Evolutionary conservation across 805 yeast genomes (phyloP), one percentile per base, ranked within the genome.

Genomic region (Metschnikowia corniflorae): DNA sequence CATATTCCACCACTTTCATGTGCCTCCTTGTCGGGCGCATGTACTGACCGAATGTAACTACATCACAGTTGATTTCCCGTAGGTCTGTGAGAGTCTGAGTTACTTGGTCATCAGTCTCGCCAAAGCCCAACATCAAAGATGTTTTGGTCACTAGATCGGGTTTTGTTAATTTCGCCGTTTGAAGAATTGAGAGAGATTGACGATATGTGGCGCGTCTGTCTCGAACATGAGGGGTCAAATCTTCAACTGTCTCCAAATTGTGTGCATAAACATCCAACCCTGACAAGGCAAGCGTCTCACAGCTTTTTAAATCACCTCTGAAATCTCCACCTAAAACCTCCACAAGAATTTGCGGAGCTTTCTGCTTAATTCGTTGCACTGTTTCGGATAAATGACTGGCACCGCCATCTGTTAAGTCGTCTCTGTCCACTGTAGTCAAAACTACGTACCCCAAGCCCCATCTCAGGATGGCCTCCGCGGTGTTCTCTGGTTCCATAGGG

Each of bases 391-490:
- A 75, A 63, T 93, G 98, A 42, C 78, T 70, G 3, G 97, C 81
- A 28, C 99, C 98, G 42, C 97, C 97, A 55, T 93, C 98, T 0
- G 72, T 51, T 49, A 93, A 70, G 61, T 93, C 98, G 60, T 93
- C 99, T 64, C 98, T 77, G 60, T 93, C 99, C 14, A 93, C 98
- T 1, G 98, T 89, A 13, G 99, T 93, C 46, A 93, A 70, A 15
- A 93, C 99, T 7, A 93, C 97, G 58, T 93, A 93, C 18, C 99
- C 99, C 46, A 93, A 73, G 0, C 97, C 97, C 98, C 98, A 93
- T 63, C 96, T 80, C 27, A 86, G 79, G 41, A 93, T 88, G 20
- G 98, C 98, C 51, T 86, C 96, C 0, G 97, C 97, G 0, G 98
- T 94, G 54, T 93, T 87, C 56, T 86, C 96, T 1, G 99, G 99